These are phyloP conservation scores for Martensiomyces pterosporus DNA, from an alignment of 192 early-diverging fungal species.

Conservation along the genomic window DNA sequence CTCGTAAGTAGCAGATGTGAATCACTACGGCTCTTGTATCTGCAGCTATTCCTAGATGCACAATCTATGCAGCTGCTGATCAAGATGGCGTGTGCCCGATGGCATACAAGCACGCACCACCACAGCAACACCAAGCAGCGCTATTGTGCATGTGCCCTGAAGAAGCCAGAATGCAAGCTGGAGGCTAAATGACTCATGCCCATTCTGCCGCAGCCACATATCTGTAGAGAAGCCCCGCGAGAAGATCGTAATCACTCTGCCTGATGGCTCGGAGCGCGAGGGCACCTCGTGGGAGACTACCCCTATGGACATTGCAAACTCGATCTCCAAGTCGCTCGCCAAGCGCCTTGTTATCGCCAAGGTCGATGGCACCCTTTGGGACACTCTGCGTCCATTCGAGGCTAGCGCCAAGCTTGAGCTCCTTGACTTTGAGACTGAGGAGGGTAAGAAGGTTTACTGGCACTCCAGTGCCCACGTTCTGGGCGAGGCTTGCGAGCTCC, in stretches of 20 bases:
- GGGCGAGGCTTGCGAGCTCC: slow-evolving; percentile 94
- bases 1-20: slow-evolving; percentile 25
- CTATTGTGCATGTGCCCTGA: no score
- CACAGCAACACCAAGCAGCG: background rate
- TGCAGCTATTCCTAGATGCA: no score
- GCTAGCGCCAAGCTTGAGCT: slow-evolving; percentile 74
- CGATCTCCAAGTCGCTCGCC: slow-evolving; percentile 84
- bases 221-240: slow-evolving; percentile 69
- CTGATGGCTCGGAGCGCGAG: slow-evolving; percentile 76
- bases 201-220: no score
- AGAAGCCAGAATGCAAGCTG: no score
- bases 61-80: no score
- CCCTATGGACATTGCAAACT: slow-evolving; percentile 85
- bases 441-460: slow-evolving; percentile 96
- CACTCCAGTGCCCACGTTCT: slow-evolving; percentile 97
- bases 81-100: no score
- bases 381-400: slow-evolving; percentile 86
- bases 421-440: slow-evolving; percentile 89
- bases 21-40: background rate
- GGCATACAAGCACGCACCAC: no score
- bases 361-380: slow-evolving; percentile 86
- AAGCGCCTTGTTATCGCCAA: slow-evolving; percentile 93
- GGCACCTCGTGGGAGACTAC: slow-evolving; percentile 93
- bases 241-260: slow-evolving; percentile 79
- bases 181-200: no score